These are phyloP conservation scores for Suillus subaureus DNA, from an alignment of 768 basidiomycete species.

Conservation along the genomic window DNA sequence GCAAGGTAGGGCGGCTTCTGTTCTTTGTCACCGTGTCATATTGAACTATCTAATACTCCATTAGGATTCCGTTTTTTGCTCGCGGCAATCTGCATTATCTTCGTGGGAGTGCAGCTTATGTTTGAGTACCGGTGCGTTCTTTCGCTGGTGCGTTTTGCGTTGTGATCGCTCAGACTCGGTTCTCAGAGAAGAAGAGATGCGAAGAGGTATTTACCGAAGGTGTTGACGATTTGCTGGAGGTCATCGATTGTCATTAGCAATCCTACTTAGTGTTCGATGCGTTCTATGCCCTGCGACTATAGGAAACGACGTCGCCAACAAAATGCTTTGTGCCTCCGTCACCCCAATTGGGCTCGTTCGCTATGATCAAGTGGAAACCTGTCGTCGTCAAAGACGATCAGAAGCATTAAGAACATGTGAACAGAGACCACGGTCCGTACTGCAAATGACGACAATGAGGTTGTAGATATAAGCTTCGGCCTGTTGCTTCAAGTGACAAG, in stretches of 20 bases:
- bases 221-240: conserved; percentile 33
- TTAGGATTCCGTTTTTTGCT: conserved; percentile 70
- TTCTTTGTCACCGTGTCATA: conserved; percentile 10
- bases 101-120: conserved; percentile 88
- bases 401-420: neutral
- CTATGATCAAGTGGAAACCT: neutral
- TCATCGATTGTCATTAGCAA: neutral
- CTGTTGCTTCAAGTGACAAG: neutral
- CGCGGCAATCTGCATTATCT: conserved; percentile 63
- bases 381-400: neutral
- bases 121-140: conserved; percentile 85
- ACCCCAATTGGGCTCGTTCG: neutral
- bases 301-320: neutral
- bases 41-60: neutral
- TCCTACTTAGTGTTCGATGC: neutral
- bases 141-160: neutral
- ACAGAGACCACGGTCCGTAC: neutral
- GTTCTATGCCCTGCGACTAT: neutral
- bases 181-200: conserved; percentile 70
- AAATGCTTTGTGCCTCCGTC: neutral
- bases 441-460: neutral
- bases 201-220: conserved; percentile 59
- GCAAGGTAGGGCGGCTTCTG: conserved; percentile 48
- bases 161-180: conserved; percentile 11
- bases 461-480: neutral